Evolutionary conservation across 2,329 filamentous ascomycete genomes (phyloP).

Genomic region (Plenodomus biglobosus): DNA sequence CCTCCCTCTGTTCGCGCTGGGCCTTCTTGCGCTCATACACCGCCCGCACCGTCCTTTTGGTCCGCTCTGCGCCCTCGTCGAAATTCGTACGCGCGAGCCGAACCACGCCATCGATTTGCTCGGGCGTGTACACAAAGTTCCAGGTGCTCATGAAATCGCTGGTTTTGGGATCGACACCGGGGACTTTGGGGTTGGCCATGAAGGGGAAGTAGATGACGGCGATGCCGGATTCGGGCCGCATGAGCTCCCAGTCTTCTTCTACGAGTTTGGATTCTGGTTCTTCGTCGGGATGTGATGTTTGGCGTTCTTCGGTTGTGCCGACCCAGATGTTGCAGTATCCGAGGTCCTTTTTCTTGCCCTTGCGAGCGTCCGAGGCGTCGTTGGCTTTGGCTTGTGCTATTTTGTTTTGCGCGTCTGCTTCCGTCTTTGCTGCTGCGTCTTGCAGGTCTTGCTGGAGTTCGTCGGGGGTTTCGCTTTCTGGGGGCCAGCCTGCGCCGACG

Average conservation of each 20-base stretch:
- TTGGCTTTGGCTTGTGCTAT: slow-evolving; percentile 58
- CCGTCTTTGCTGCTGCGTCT: slow-evolving; percentile 63
- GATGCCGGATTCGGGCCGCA: slow-evolving; percentile 78
- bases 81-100: slow-evolving; percentile 84
- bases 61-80: slow-evolving; percentile 75
- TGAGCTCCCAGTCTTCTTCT: slow-evolving; percentile 66
- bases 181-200: slow-evolving; percentile 75
- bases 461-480: slow-evolving; percentile 58
- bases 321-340: slow-evolving; percentile 96
- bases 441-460: slow-evolving; percentile 67
- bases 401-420: slow-evolving; percentile 64
- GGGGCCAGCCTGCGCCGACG: slow-evolving; percentile 90
- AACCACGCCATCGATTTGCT: slow-evolving; percentile 85
- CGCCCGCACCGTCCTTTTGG: slow-evolving; percentile 75
- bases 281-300: slow-evolving; percentile 57
- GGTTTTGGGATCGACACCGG: slow-evolving; percentile 77
- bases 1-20: slow-evolving; percentile 58
- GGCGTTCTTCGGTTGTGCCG: slow-evolving; percentile 75
- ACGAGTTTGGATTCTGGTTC: slow-evolving; percentile 58
- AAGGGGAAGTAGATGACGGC: slow-evolving; percentile 90
- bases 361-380: slow-evolving; percentile 21
- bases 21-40: slow-evolving; percentile 92
- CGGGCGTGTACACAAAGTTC: slow-evolving; percentile 95
- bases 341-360: slow-evolving; percentile 55
- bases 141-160: slow-evolving; percentile 91